These are phyloP conservation scores for Fusarium xyrophilum DNA, from an alignment of 2,329 filamentous ascomycete genomes.

Conservation along the genomic window DNA sequence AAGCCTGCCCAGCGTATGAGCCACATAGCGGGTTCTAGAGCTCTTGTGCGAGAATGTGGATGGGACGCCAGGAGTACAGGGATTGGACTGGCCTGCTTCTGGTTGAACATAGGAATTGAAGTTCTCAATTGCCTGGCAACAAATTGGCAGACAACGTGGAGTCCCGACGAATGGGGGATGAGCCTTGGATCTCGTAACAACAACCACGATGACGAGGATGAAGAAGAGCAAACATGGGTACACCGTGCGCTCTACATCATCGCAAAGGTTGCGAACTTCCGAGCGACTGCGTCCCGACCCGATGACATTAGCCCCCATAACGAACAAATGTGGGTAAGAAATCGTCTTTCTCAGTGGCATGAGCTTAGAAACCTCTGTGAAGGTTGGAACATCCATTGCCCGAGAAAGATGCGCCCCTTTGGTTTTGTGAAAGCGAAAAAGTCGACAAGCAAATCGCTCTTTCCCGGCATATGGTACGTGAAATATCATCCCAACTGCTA, in stretches of 20 bases:
- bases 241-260: slow-evolving; percentile 89
- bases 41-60: slow-evolving; percentile 85
- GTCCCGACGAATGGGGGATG: slow-evolving; percentile 88
- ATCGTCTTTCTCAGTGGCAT: slow-evolving; percentile 78
- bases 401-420: slow-evolving; percentile 86
- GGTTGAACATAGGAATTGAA: slow-evolving; percentile 91
- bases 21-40: slow-evolving; percentile 84
- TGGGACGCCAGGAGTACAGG: slow-evolving; percentile 84
- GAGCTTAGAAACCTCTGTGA: slow-evolving; percentile 82
- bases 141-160: slow-evolving; percentile 87
- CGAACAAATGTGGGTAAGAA: slow-evolving; percentile 68
- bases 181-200: slow-evolving; percentile 67
- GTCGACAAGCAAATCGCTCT: slow-evolving; percentile 72
- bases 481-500: neutral
- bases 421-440: slow-evolving; percentile 75
- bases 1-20: slow-evolving; percentile 82
- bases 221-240: slow-evolving; percentile 76
- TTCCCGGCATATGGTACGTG: slow-evolving; percentile 83
- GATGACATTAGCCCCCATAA: slow-evolving; percentile 66
- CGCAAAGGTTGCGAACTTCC: slow-evolving; percentile 86
- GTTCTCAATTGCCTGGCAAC: slow-evolving; percentile 86
- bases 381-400: slow-evolving; percentile 79
- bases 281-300: slow-evolving; percentile 70
- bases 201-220: slow-evolving; percentile 56
- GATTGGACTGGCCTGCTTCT: slow-evolving; percentile 88